Percentiles rank a stretch among this genome's conserved stretches.
Conservation (phyloP, 192 early-diverging fungal species). For the Coemansia furcata region DNA sequence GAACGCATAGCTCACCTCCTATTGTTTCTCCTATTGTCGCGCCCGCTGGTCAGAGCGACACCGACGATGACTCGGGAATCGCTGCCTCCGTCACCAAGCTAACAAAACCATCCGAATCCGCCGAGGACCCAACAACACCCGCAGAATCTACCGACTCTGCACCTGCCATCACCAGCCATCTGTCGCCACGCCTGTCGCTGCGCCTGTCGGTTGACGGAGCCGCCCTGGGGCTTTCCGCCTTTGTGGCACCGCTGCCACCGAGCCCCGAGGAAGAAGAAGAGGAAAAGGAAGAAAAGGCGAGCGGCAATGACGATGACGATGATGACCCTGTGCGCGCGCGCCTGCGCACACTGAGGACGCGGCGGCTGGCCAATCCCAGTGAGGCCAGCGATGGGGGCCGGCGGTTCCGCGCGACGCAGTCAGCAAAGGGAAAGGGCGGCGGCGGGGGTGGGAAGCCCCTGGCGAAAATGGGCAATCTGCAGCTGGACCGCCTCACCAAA, state of each 20-base stretch:
- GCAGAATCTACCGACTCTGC: neutral
- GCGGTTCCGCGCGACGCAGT: constrained; percentile 35
- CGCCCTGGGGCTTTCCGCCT: constrained; percentile 22
- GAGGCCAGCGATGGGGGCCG: neutral
- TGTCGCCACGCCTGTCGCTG: constrained; percentile 35
- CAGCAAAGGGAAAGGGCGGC: too few species aligned
- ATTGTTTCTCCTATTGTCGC: neutral
- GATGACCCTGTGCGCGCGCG: constrained; percentile 20
- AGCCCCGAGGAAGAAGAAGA: neutral
- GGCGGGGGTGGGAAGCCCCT: constrained; percentile 5
- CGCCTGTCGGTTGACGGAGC: constrained; percentile 35
- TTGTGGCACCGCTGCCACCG: constrained; percentile 11
- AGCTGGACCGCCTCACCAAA: constrained; percentile 52
- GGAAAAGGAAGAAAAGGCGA: neutral
- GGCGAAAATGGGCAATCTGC: constrained; percentile 36
- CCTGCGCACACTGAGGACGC: constrained; percentile 28
- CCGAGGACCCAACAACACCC: neutral
- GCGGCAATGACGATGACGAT: neutral
- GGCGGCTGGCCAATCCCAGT: constrained; percentile 1
- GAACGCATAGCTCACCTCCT: neutral
- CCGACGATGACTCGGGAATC: constrained; percentile 40
- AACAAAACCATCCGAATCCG: neutral
- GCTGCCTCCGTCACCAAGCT: constrained; percentile 23
- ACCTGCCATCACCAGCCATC: neutral
- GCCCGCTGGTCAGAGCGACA: constrained; percentile 1